Conservation (phyloP, 1,284 basidiomycete species). For the Microbotryum silenes-acaulis region DNA sequence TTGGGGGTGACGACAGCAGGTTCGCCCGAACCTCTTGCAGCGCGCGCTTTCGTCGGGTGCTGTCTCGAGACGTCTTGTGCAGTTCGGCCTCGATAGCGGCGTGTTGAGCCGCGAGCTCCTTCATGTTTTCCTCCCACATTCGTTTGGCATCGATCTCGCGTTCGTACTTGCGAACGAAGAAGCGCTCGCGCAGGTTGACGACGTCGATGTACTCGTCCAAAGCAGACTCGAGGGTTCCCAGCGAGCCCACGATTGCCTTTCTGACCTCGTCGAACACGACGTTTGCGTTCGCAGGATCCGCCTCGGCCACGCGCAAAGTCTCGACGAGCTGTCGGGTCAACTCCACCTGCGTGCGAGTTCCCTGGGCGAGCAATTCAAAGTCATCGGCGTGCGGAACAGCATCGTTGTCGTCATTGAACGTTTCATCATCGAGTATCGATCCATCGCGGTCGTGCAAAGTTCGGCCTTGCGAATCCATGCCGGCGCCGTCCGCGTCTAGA, state of each 20-base stretch:
- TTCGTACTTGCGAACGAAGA: constrained; percentile 56
- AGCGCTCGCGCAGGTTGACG: constrained; percentile 71
- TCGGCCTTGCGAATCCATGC: constrained; percentile 8
- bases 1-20: constrained; percentile 10
- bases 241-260: constrained; percentile 57
- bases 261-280: constrained; percentile 44
- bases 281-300: constrained; percentile 21
- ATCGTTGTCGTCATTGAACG: constrained; percentile 33
- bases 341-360: constrained; percentile 70
- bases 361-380: constrained; percentile 68
- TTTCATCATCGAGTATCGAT: constrained; percentile 26
- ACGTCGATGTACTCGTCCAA: constrained; percentile 65
- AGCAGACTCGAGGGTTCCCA: constrained; percentile 54
- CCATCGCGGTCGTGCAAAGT: too few species aligned
- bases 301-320: constrained; percentile 43
- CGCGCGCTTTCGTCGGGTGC: constrained; percentile 44
- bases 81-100: constrained; percentile 76
- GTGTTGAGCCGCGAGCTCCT: constrained; percentile 76
- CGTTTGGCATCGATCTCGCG: constrained; percentile 56
- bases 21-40: constrained; percentile 36
- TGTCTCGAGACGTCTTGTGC: constrained; percentile 40
- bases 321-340: constrained; percentile 61
- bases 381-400: constrained; percentile 57
- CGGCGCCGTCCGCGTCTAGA: constrained; percentile 1
- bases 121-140: constrained; percentile 89